Conservation (phyloP, 2,329 filamentous ascomycete genomes). For the Tympanopsis confertula region DNA sequence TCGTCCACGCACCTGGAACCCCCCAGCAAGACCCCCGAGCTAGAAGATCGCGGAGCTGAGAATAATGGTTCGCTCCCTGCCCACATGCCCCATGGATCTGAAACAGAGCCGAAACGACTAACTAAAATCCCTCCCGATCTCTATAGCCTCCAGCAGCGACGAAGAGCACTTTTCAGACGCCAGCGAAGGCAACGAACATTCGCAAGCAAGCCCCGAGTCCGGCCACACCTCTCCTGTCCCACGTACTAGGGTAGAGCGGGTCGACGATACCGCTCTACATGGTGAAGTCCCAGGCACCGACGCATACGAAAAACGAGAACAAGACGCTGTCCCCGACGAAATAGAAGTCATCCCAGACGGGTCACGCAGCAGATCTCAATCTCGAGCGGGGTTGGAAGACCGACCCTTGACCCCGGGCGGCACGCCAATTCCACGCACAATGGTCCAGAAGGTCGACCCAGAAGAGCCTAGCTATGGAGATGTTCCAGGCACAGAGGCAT, state of each 20-base stretch:
- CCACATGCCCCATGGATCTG: not conserved
- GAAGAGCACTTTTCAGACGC: conserved; percentile 58
- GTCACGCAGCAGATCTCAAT: conserved; percentile 23
- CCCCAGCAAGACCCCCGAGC: conserved; percentile 39
- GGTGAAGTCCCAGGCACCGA: conserved; percentile 50
- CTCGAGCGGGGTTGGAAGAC: conserved; percentile 25
- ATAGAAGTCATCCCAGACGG: conserved; percentile 42
- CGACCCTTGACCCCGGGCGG: conserved; percentile 35
- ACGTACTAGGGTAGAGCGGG: conserved; percentile 49
- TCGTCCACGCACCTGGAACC: conserved; percentile 32
- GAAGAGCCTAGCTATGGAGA: conserved; percentile 45
- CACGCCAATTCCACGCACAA: conserved; percentile 40
- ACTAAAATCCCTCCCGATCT: not conserved
- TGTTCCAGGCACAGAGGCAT: conserved; percentile 46
- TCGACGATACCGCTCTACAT: conserved; percentile 43
- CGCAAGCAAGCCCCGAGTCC: conserved; percentile 19
- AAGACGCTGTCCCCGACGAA: conserved; percentile 53
- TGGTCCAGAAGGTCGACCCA: conserved; percentile 50
- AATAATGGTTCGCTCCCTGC: conserved; percentile 32
- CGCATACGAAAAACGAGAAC: conserved; percentile 42
- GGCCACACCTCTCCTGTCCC: conserved; percentile 40
- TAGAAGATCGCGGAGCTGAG: conserved; percentile 42
- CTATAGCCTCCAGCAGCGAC: conserved; percentile 11
- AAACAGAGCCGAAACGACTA: too few relatives aligned
- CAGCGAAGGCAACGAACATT: conserved; percentile 36